Evolutionary conservation across 2,329 filamentous ascomycete species (phyloP).

Genomic region (Nectriaceae sp.): DNA sequence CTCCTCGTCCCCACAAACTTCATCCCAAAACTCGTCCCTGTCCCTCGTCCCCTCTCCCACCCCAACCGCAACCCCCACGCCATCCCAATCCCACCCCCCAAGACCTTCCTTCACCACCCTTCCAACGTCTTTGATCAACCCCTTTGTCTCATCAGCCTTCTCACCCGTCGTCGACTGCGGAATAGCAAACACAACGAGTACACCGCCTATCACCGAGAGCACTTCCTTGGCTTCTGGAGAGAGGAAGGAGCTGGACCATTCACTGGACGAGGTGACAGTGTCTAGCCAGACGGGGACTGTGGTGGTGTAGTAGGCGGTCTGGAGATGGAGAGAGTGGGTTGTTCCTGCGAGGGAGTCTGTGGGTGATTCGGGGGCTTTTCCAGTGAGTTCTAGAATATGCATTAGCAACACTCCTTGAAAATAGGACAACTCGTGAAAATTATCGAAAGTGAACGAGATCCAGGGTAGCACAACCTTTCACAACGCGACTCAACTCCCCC

Average conservation of each 20-base stretch:
- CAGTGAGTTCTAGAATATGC: constrained; percentile 51
- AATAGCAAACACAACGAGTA: constrained; percentile 48
- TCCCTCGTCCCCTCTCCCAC: constrained; percentile 44
- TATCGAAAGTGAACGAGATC: not conserved
- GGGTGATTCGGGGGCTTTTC: constrained; percentile 39
- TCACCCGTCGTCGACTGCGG: constrained; percentile 11
- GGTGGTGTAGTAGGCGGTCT: constrained; percentile 63
- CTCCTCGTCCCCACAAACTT: constrained; percentile 55
- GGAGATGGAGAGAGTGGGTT: constrained; percentile 57
- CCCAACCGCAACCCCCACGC: constrained; percentile 60
- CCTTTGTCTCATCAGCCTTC: constrained; percentile 30
- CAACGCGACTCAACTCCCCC: constrained; percentile 48
- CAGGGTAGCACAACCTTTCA: constrained; percentile 49
- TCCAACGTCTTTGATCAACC: constrained; percentile 54
- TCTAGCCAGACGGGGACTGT: constrained; percentile 69
- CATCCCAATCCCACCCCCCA: constrained; percentile 66
- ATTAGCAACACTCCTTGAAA: not conserved
- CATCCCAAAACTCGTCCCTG: constrained; percentile 62
- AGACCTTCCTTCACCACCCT: constrained; percentile 58
- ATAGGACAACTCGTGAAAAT: not conserved
- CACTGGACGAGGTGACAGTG: constrained; percentile 49
- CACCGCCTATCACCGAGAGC: constrained; percentile 58
- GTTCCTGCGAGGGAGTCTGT: constrained; percentile 56
- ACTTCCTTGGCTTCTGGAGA: constrained; percentile 64
- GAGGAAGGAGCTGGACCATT: constrained; percentile 62